phyloP scores from a whole-genome alignment of 129 eudicot species.

The Dittrichia graveolens region DNA sequence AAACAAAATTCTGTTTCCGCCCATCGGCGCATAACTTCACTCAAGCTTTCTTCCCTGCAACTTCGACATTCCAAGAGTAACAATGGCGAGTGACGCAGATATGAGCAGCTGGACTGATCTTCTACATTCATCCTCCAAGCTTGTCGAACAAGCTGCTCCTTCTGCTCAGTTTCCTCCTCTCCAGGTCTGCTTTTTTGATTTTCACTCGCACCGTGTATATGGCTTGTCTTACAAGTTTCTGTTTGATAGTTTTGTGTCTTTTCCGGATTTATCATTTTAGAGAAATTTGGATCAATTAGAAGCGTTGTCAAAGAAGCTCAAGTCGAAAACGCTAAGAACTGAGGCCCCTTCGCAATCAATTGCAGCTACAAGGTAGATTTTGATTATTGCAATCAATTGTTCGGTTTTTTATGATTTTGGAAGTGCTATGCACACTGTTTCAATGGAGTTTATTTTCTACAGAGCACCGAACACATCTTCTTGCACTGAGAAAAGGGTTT shows the following conservation, averaged over 20 bases:
- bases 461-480: neutral
- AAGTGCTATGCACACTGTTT: neutral
- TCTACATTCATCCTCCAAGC: conserved; percentile 92
- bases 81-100: conserved; percentile 83
- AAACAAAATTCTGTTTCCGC: neutral
- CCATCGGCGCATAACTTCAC: conserved; percentile 19
- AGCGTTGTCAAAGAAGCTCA: conserved; percentile 93
- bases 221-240: neutral
- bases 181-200: conserved; percentile 48
- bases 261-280: conserved; percentile 31
- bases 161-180: conserved; percentile 98
- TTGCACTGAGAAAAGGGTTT: neutral
- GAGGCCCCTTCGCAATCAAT: conserved; percentile 94
- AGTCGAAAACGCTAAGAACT: conserved; percentile 81
- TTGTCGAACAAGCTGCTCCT: conserved; percentile 96
- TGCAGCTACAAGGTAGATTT: conserved; percentile 82
- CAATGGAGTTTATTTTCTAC: neutral
- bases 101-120: conserved; percentile 97
- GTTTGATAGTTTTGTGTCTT: neutral
- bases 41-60: conserved; percentile 5
- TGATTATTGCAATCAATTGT: neutral
- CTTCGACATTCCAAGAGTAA: neutral
- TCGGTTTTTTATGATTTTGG: neutral
- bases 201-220: neutral
- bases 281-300: conserved; percentile 94